Base-by-base conservation (phyloP, 2,329 filamentous ascomycete species). In the Epichloe aotearoae region DNA sequence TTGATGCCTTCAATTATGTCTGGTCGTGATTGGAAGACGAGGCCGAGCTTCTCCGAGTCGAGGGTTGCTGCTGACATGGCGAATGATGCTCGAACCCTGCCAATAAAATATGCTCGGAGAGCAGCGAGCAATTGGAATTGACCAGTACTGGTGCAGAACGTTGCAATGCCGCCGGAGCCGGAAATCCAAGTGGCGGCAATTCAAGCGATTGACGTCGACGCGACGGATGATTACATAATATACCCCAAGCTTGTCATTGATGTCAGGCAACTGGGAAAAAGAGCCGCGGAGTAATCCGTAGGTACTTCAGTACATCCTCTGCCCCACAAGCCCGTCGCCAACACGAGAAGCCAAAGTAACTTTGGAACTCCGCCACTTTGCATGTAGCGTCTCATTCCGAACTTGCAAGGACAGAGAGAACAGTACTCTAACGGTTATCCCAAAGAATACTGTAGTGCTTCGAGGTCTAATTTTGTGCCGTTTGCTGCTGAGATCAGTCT, bases 1-100 rank as follows among this genome's bases (percentile, higher is more conserved):
- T 72, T 65, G 58, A 83, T 80, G 51, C 69, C 70, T 12, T 72
- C 62, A 17, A 82, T 58, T 52, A 82, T 75, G 55, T 82, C 77
- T 6, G 76, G 76, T 46, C 77, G 70, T 39, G 74, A 69, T 51
- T 73, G 65, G 60, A 83, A 81, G 56, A 80, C 71, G 51, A 69
- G 65, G 53, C 65, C 66, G 50, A 81, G 66, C 59, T 67, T 73
- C 61, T 77, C 64, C 52, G 62, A 64, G 58, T 80, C 75, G 41
- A 81, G 72, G 50, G 62, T 58, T 50, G 63, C 58, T 50, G 62
- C 59, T 49, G 69, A 59, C 72, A 75, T 76, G 50, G 19, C 44
- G 8, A 23, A 12, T 5, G 36, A 40, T 41, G 14, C 4, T 5
- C 19, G 3, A 23, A 11, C 20, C 26, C 30, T 46, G 37, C 30